These are phyloP conservation scores for Volvox carteri DNA, from an alignment of 163 green algal genomes.

Conservation along the genomic window DNA sequence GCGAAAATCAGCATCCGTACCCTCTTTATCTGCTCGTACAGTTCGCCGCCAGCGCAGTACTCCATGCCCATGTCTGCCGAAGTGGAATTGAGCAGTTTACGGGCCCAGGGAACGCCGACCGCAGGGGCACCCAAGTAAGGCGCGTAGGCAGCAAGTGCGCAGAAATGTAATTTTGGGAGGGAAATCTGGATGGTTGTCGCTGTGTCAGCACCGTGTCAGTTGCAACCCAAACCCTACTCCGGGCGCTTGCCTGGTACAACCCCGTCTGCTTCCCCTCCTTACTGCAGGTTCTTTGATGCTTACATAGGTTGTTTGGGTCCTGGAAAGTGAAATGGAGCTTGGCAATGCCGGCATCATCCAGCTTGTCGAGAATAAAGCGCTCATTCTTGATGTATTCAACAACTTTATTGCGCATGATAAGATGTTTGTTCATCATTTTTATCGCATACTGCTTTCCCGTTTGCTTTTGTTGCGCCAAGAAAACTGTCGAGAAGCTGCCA, in stretches of 20 bases:
- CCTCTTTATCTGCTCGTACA: slow-evolving; percentile 91
- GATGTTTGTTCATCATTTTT: slow-evolving; percentile 92
- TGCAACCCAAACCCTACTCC: too few species aligned
- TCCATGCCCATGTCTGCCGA: slow-evolving; percentile 89
- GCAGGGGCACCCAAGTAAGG: too few species aligned
- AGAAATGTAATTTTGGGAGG: too few species aligned
- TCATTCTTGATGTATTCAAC: slow-evolving; percentile 83
- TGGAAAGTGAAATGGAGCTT: slow-evolving; percentile 92
- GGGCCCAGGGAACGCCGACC: too few species aligned
- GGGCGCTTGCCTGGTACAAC: neutral
- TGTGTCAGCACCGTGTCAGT: too few species aligned
- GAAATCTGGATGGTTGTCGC: too few species aligned
- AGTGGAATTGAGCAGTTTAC: too few species aligned
- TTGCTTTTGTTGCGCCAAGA: slow-evolving; percentile 63
- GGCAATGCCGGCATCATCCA: slow-evolving; percentile 80
- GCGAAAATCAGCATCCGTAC: slow-evolving; percentile 38
- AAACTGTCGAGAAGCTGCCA: slow-evolving; percentile 76
- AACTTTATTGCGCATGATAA: slow-evolving; percentile 83
- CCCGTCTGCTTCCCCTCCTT: neutral
- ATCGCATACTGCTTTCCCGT: slow-evolving; percentile 78
- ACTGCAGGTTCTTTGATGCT: neutral
- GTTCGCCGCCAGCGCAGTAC: slow-evolving; percentile 89
- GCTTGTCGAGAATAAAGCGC: slow-evolving; percentile 79
- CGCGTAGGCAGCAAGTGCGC: too few species aligned
- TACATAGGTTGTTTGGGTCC: slow-evolving; percentile 71